Conservation (phyloP, 73 alveolate genomes). For the Paraurostyla sp. region DNA sequence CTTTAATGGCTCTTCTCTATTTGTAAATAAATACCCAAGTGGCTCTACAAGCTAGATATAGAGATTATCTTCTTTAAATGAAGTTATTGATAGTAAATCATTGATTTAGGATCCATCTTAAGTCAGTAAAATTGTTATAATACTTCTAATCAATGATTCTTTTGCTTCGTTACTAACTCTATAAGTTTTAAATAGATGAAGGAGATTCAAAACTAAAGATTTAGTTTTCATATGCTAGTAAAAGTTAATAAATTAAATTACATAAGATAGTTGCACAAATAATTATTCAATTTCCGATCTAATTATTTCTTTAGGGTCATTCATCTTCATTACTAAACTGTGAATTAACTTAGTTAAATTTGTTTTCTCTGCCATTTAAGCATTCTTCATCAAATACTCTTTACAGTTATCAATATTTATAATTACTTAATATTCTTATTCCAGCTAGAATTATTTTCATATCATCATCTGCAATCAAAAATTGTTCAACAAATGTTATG, state of each 20-base stretch:
- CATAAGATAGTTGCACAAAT: slow-evolving; percentile 34
- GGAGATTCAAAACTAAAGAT: slow-evolving; percentile 3
- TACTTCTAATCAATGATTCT: slow-evolving; percentile 39
- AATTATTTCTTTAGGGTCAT: slow-evolving; percentile 52
- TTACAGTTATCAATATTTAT: not conserved
- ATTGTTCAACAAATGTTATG: slow-evolving; percentile 42
- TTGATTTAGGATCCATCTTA: slow-evolving; percentile 4
- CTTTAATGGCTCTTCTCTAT: slow-evolving; percentile 37
- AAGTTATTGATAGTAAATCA: not conserved
- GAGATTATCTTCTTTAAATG: slow-evolving; percentile 33
- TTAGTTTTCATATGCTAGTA: slow-evolving; percentile 55
- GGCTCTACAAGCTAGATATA: slow-evolving; percentile 35
- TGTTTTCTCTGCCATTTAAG: slow-evolving; percentile 59
- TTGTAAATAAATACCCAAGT: slow-evolving; percentile 12
- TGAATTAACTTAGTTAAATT: slow-evolving; percentile 43
- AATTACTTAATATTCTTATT: slow-evolving; percentile 32
- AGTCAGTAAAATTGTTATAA: not conserved
- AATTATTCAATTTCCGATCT: slow-evolving; percentile 31
- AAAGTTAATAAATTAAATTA: not conserved
- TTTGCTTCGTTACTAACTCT: slow-evolving; percentile 32
- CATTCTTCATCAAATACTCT: slow-evolving; percentile 43
- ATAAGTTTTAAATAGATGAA: slow-evolving; percentile 50
- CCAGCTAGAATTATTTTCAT: slow-evolving; percentile 45
- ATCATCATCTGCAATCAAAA: slow-evolving; percentile 24
- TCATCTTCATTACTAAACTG: slow-evolving; percentile 25